Percentiles rank a stretch among this genome's conserved stretches.
These are phyloP conservation scores for Plasmodium berghei DNA, from an alignment of 169 alveolate species.

Conservation along the genomic window DNA sequence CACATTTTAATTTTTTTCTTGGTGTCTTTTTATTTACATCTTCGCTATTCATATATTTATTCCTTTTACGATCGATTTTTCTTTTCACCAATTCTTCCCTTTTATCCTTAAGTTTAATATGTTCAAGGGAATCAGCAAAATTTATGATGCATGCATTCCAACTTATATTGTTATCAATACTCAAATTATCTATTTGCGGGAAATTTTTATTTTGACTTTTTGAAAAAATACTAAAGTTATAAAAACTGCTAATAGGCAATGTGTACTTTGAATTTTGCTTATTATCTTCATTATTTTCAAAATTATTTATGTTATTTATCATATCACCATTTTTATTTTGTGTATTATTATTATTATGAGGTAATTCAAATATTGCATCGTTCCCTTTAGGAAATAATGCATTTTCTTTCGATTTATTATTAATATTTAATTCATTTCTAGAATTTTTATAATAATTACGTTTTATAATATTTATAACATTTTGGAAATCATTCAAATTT, in stretches of 20 bases:
- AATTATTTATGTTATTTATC: neutral
- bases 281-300: neutral
- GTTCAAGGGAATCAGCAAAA: slow-evolving; percentile 59
- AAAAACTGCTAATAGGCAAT: slow-evolving; percentile 34
- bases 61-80: slow-evolving; percentile 4
- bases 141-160: slow-evolving; percentile 61
- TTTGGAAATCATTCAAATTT: slow-evolving; percentile 55
- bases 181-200: slow-evolving; percentile 17
- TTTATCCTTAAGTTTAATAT: slow-evolving; percentile 39
- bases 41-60: neutral
- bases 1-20: neutral
- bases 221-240: slow-evolving; percentile 42
- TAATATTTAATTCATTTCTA: slow-evolving; percentile 17
- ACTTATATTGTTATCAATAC: slow-evolving; percentile 68
- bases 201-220: slow-evolving; percentile 31
- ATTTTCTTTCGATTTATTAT: slow-evolving; percentile 23
- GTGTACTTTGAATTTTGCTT: slow-evolving; percentile 8
- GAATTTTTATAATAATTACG: slow-evolving; percentile 7
- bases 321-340: neutral
- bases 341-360: neutral
- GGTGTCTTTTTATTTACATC: neutral
- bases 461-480: slow-evolving; percentile 34
- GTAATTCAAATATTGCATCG: neutral
- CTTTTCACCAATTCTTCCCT: slow-evolving; percentile 43
- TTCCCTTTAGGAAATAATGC: slow-evolving; percentile 22